Percentiles rank a stretch among this genome's conserved stretches.
These are phyloP conservation scores for Canavalia gladiata DNA, from an alignment of 306 rosid species.

Conservation along the genomic window DNA sequence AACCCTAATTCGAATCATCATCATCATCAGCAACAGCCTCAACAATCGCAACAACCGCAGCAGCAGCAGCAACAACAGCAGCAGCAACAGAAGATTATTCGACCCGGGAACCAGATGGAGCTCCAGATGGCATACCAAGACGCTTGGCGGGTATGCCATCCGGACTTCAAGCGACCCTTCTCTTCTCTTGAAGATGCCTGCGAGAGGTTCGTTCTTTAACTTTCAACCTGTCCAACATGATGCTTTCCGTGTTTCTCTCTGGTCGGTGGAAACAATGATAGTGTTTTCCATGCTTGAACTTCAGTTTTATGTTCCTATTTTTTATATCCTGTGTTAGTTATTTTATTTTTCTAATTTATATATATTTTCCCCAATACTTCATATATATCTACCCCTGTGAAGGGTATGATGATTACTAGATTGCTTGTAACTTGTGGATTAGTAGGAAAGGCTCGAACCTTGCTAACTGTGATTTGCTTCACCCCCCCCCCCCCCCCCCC, in stretches of 20 bases:
- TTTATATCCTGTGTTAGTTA: neutral
- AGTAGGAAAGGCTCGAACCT: neutral
- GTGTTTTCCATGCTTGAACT: neutral
- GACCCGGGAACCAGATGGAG: conserved; percentile 83
- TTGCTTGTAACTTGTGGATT: conserved; percentile 16
- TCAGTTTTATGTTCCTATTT: neutral
- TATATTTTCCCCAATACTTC: too few relatives aligned
- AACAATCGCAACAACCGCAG: conserved; percentile 40
- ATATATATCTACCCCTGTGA: too few relatives aligned
- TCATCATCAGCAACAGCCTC: conserved; percentile 29
- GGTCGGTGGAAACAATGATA: conserved; percentile 11
- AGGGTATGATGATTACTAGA: too few relatives aligned
- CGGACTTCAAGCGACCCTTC: conserved; percentile 93
- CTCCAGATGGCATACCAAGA: conserved; percentile 98
- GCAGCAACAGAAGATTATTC: conserved; percentile 68
- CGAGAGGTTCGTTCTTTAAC: conserved; percentile 65
- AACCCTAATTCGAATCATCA: conserved; percentile 57
- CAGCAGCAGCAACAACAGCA: conserved; percentile 46
- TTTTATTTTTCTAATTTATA: neutral
- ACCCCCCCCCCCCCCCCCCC: neutral
- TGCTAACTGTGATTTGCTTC: conserved; percentile 11
- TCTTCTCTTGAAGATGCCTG: conserved; percentile 94
- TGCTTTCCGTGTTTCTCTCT: conserved; percentile 33
- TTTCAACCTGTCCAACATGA: neutral
- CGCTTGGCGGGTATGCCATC: conserved; percentile 94